Evolutionary conservation across 1,284 basidiomycete species (phyloP).

Genomic region (Ganoderma lucidum): DNA sequence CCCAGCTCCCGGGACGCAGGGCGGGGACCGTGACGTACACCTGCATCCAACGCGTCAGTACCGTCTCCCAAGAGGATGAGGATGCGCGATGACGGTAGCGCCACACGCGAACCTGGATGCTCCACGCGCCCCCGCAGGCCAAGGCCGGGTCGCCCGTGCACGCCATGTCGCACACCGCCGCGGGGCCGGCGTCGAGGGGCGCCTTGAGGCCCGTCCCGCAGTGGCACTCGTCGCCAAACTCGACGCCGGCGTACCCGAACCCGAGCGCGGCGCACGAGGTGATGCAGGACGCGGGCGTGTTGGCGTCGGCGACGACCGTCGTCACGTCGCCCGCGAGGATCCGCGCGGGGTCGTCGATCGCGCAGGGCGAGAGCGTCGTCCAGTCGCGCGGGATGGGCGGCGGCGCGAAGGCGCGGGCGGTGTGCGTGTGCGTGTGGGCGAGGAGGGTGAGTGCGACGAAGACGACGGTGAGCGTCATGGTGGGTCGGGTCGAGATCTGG

Average conservation of each 20-base stretch:
- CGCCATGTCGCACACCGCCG: slow-evolving; percentile 33
- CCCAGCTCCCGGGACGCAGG: slow-evolving; percentile 29
- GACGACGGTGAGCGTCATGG: slow-evolving; percentile 1
- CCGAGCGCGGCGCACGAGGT: slow-evolving; percentile 30
- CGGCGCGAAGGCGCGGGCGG: slow-evolving; percentile 17
- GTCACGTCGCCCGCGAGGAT: slow-evolving; percentile 31
- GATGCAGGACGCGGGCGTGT: slow-evolving; percentile 33
- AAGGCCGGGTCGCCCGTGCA: slow-evolving; percentile 31
- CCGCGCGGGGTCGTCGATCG: slow-evolving; percentile 34
- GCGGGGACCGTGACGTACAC: slow-evolving; percentile 30
- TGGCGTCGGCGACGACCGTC: slow-evolving; percentile 24
- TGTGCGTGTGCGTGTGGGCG: background rate
- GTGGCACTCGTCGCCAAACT: slow-evolving; percentile 39
- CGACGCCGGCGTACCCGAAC: slow-evolving; percentile 37
- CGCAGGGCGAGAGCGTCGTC: slow-evolving; percentile 32
- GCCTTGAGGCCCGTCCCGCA: slow-evolving; percentile 35
- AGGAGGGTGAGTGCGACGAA: slow-evolving; percentile 17
- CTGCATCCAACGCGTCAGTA: slow-evolving; percentile 3
- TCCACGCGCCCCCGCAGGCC: slow-evolving; percentile 34
- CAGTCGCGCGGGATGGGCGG: slow-evolving; percentile 30
- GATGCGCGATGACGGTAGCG: background rate
- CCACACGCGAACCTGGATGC: slow-evolving; percentile 30
- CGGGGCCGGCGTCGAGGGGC: slow-evolving; percentile 22
- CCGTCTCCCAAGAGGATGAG: too few relatives aligned
- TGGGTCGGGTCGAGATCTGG: background rate